Evolutionary conservation across 2,329 filamentous ascomycete genomes (phyloP).

Genomic region (Didymella exigua): DNA sequence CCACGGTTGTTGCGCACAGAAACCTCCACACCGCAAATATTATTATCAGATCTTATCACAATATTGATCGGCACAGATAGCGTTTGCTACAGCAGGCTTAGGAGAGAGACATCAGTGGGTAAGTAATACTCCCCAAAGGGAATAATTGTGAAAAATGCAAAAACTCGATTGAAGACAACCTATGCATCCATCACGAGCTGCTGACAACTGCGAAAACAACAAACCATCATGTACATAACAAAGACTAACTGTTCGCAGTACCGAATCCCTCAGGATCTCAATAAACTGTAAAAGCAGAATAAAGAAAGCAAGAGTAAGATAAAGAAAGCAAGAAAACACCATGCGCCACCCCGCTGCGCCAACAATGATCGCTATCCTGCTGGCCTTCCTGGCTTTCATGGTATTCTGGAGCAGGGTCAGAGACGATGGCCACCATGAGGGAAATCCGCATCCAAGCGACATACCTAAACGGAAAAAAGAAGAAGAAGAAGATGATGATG

Average conservation of each 20-base stretch:
- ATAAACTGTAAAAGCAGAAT: no score
- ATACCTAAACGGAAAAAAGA: constrained; percentile 31
- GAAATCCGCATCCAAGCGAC: constrained; percentile 45
- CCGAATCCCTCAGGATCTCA: neutral
- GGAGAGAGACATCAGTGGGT: neutral
- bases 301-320: neutral
- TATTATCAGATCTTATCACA: neutral
- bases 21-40: neutral
- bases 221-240: neutral
- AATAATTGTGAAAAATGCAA: neutral
- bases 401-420: constrained; percentile 33
- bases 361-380: constrained; percentile 38
- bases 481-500: neutral
- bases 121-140: no score
- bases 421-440: constrained; percentile 43
- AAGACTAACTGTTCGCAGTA: neutral
- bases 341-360: constrained; percentile 47
- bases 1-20: neutral
- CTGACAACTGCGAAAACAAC: neutral
- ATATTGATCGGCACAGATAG: neutral
- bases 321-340: neutral
- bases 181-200: neutral
- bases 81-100: neutral
- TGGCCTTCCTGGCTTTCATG: constrained; percentile 39
- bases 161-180: neutral